Conservation (phyloP, 345 rosid genomes). For the Heritiera fomes region DNA sequence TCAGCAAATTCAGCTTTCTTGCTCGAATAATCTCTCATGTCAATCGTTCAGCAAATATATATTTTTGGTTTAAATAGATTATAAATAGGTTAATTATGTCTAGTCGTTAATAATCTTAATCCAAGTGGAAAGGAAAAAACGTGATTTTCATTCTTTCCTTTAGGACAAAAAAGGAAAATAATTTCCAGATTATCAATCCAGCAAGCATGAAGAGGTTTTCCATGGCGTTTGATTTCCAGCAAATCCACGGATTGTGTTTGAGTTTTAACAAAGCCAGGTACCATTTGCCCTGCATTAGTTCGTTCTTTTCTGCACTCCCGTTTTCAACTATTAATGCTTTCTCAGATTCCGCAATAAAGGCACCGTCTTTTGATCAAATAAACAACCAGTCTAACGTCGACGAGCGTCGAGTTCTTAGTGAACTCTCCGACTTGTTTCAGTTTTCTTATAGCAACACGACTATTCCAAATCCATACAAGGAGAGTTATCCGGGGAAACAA, state of each 20-base stretch:
- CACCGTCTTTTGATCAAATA: conserved; percentile 21
- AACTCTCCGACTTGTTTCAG: conserved; percentile 62
- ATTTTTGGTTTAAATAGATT: no score
- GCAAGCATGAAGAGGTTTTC: background rate
- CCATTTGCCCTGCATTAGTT: conserved; percentile 16
- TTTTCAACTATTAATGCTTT: conserved; percentile 23
- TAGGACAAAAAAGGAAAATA: background rate
- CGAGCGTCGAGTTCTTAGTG: conserved; percentile 54
- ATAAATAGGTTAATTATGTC: no score
- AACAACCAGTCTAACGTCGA: conserved; percentile 28
- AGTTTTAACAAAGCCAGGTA: conserved; percentile 25
- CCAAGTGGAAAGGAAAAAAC: no score
- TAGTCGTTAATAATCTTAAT: no score
- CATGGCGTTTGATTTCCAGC: conserved; percentile 34
- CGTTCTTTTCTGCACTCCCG: conserved; percentile 17
- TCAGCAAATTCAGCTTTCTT: no score
- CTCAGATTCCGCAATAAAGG: conserved; percentile 12
- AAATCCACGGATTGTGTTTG: conserved; percentile 8
- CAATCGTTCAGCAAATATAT: no score
- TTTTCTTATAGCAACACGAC: conserved; percentile 30
- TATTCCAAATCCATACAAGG: conserved; percentile 17
- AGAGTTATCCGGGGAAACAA: conserved; percentile 17
- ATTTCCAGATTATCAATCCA: background rate
- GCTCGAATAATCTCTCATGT: no score
- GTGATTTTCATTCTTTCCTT: no score